Conservation (phyloP, 352 stramenopile species). For the Aphanomyces invadans region DNA sequence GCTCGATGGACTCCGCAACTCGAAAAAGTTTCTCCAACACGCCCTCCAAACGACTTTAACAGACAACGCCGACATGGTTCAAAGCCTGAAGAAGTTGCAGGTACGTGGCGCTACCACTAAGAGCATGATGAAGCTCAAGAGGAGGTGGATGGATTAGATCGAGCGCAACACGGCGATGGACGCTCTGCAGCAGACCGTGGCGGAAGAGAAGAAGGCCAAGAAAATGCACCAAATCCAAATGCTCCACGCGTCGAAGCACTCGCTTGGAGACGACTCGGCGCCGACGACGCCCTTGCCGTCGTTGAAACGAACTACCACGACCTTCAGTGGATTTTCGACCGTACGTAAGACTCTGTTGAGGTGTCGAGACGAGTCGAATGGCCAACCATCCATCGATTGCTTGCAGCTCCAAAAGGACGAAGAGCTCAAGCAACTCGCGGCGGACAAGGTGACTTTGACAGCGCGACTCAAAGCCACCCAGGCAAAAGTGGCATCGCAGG, state of each 20-base stretch:
- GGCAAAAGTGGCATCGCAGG: slow-evolving; percentile 6
- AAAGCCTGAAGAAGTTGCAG: slow-evolving; percentile 2
- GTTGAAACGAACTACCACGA: slow-evolving; percentile 6
- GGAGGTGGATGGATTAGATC: too few relatives aligned
- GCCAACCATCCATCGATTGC: too few relatives aligned
- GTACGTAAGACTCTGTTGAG: too few relatives aligned
- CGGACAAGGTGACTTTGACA: slow-evolving; percentile 8
- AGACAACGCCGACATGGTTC: slow-evolving; percentile 15
- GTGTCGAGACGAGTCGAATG: too few relatives aligned
- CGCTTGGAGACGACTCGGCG: background rate
- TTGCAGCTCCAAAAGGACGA: slow-evolving; percentile 10
- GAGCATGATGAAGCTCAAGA: too few relatives aligned
- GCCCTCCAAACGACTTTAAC: background rate
- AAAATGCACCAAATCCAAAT: background rate
- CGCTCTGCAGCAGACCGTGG: background rate
- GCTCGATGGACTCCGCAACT: background rate
- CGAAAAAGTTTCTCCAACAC: slow-evolving; percentile 21
- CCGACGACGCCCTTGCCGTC: background rate
- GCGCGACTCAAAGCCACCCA: slow-evolving; percentile 14
- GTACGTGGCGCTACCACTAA: background rate
- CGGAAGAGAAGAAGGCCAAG: background rate
- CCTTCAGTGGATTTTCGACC: slow-evolving; percentile 9
- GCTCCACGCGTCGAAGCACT: background rate
- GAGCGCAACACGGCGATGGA: slow-evolving; percentile 13
- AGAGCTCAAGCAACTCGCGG: slow-evolving; percentile 18